Percentiles rank a stretch among this genome's conserved stretches.
Evolutionary conservation across 2,329 filamentous ascomycete species (phyloP).

Genomic region (Alternaria incomplexa): DNA sequence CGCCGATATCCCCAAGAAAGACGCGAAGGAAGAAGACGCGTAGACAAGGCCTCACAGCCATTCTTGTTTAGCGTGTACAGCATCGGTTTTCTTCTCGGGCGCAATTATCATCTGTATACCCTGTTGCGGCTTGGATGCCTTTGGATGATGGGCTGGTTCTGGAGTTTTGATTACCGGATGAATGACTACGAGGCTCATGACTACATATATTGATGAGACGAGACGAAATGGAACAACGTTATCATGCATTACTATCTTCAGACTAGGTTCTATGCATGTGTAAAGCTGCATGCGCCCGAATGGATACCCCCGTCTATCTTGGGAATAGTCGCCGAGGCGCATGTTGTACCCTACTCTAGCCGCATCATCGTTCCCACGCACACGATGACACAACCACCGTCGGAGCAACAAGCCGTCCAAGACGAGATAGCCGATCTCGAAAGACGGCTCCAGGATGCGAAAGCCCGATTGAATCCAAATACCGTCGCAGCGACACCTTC

Average conservation of each 20-base stretch:
- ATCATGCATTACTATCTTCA: neutral
- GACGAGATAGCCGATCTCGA: constrained; percentile 68
- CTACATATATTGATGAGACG: constrained; percentile 2
- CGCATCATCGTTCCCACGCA: constrained; percentile 16
- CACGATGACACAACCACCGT: constrained; percentile 34
- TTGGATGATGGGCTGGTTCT: neutral
- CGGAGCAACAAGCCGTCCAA: constrained; percentile 38
- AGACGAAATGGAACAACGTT: neutral
- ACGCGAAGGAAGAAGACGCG: constrained; percentile 7
- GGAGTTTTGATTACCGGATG: constrained; percentile 3
- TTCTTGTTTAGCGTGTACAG: neutral
- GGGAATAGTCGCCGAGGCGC: constrained; percentile 29
- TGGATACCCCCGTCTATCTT: constrained; percentile 9
- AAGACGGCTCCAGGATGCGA: constrained; percentile 54
- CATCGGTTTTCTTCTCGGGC: neutral
- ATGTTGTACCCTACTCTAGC: constrained; percentile 7
- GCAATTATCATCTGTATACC: constrained; percentile 2
- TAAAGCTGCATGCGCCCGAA: neutral
- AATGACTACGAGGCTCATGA: constrained; percentile 21
- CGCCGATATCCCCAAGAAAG: constrained; percentile 44
- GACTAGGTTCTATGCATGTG: neutral
- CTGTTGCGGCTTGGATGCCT: neutral
- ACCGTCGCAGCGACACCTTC: constrained; percentile 7
- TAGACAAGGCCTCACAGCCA: neutral
- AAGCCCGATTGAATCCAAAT: constrained; percentile 53